Percentiles rank a stretch among this genome's conserved stretches.
phyloP scores from a whole-genome alignment of 805 yeast genomes.

The Teunomyces barrocoloradensis region DNA sequence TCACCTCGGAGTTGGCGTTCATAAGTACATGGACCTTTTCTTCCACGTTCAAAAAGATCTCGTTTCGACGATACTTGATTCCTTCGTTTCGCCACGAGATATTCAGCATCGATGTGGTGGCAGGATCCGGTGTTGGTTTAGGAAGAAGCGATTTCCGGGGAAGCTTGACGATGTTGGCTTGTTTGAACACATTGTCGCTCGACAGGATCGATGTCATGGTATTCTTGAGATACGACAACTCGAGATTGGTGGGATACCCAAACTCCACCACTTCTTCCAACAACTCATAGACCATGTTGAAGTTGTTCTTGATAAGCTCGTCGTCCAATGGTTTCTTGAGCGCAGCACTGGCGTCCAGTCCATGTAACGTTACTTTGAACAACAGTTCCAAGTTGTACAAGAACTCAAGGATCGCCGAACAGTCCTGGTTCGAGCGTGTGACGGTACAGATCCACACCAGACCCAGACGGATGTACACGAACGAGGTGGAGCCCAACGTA shows the following conservation, averaged over 20 bases:
- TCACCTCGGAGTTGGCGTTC: conserved; percentile 59
- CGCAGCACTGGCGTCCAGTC: conserved; percentile 7
- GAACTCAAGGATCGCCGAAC: conserved; percentile 75
- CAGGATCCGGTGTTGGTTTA: conserved; percentile 1
- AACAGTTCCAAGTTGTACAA: conserved; percentile 59
- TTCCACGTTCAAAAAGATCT: conserved; percentile 69
- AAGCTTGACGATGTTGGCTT: conserved; percentile 7
- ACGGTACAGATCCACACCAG: conserved; percentile 82
- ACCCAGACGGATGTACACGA: conserved; percentile 65
- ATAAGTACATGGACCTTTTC: conserved; percentile 74
- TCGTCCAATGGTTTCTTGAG: conserved; percentile 19
- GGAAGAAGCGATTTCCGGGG: neutral
- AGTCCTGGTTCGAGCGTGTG: conserved; percentile 86
- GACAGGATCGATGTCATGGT: conserved; percentile 12
- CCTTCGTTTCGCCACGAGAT: conserved; percentile 71
- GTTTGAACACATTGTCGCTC: conserved; percentile 19
- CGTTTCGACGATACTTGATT: conserved; percentile 77
- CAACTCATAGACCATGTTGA: conserved; percentile 68
- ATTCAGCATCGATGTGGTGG: conserved; percentile 10
- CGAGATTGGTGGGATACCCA: conserved; percentile 74
- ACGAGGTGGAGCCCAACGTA: conserved; percentile 91
- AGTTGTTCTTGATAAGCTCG: conserved; percentile 58
- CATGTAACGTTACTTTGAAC: conserved; percentile 34
- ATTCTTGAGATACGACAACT: conserved; percentile 31
- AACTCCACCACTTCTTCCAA: conserved; percentile 74